phyloP scores from a whole-genome alignment of 1,284 basidiomycete species.

The Trichosporon coremiiforme region DNA sequence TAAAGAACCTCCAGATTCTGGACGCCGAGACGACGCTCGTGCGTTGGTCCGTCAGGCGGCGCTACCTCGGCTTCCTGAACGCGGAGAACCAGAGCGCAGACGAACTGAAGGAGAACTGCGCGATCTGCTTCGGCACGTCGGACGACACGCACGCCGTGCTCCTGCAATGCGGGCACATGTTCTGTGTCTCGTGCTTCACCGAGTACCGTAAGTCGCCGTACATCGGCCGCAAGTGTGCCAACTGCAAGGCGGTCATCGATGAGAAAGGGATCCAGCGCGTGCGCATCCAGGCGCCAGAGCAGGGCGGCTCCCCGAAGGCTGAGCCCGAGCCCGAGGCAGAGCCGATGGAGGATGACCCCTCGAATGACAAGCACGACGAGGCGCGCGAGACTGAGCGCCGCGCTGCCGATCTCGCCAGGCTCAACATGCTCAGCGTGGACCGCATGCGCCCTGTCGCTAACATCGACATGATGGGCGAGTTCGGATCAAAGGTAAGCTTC shows the following conservation, averaged over 20 bases:
- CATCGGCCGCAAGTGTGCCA: slow-evolving; percentile 43
- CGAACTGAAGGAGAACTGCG: slow-evolving; percentile 43
- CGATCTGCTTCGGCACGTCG: slow-evolving; percentile 52
- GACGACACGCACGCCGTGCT: slow-evolving; percentile 46
- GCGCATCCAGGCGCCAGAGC: slow-evolving; percentile 60
- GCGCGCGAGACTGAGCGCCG: slow-evolving; percentile 31
- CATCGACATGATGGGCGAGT: slow-evolving; percentile 52
- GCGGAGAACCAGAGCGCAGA: slow-evolving; percentile 19
- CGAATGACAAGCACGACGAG: slow-evolving; percentile 1
- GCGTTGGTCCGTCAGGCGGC: slow-evolving; percentile 38
- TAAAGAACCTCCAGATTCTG: slow-evolving; percentile 35
- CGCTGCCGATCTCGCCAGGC: slow-evolving; percentile 34
- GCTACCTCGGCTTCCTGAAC: slow-evolving; percentile 48
- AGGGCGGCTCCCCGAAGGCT: neutral
- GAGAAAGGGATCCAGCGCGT: slow-evolving; percentile 13
- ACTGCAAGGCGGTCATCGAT: slow-evolving; percentile 37
- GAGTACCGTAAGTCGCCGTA: slow-evolving; percentile 37
- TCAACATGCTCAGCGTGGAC: slow-evolving; percentile 38
- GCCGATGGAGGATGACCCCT: slow-evolving; percentile 11
- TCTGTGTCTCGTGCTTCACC: slow-evolving; percentile 49
- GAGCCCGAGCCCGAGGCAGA: slow-evolving; percentile 23
- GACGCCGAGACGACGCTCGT: slow-evolving; percentile 40
- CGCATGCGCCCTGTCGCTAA: slow-evolving; percentile 35
- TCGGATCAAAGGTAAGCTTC: slow-evolving; percentile 54
- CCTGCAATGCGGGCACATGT: slow-evolving; percentile 50